Conservation (phyloP, 345 rosid genomes). For the Psidium friedrichsthalianum region DNA sequence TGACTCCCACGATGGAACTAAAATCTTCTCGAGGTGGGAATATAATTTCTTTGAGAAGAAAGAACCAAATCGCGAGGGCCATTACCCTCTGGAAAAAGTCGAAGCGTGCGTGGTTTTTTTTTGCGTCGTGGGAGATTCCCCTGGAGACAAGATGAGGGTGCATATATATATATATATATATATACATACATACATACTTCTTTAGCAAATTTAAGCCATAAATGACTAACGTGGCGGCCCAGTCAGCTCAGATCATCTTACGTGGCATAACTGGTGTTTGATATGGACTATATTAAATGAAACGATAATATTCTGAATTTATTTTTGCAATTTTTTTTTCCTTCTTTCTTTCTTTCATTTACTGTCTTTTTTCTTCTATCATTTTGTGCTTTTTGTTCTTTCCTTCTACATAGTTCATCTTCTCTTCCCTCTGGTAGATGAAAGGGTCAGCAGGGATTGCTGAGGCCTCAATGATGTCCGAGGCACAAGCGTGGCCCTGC, state of each 20-base stretch:
- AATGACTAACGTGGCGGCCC: neutral
- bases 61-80: neutral
- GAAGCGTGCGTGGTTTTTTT: neutral
- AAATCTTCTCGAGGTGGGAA: neutral
- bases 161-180: too few relatives aligned
- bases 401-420: neutral
- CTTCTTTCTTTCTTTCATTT: neutral
- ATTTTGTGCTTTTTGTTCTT: too few relatives aligned
- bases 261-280: accelerated
- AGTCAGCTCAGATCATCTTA: accelerated
- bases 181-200: neutral
- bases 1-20: neutral
- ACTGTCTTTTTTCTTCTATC: neutral
- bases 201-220: accelerated
- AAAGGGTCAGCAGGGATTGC: too few relatives aligned
- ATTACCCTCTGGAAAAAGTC: neutral
- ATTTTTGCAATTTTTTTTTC: too few relatives aligned
- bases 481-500: too few relatives aligned
- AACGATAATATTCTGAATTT: neutral
- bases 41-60: neutral
- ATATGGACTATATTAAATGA: neutral
- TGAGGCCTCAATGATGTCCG: neutral
- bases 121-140: too few relatives aligned
- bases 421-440: neutral
- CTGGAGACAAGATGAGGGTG: too few relatives aligned